These are phyloP conservation scores for Sclerotinia glacialis DNA, from an alignment of 2,329 filamentous ascomycete genomes.

Conservation along the genomic window DNA sequence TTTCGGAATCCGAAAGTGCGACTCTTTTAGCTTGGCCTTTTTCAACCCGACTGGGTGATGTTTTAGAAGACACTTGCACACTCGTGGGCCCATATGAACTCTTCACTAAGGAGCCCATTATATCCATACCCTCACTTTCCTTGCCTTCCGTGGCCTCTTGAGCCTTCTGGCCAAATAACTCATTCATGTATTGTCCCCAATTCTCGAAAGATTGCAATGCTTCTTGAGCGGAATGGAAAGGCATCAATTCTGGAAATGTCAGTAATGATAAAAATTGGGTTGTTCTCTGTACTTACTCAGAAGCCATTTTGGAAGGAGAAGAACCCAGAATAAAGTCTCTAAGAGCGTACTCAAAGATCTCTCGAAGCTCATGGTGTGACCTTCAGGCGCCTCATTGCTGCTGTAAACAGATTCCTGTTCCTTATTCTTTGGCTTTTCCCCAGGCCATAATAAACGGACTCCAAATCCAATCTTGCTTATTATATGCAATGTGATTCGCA, in stretches of 20 bases:
- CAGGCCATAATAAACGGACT: slow-evolving; percentile 58
- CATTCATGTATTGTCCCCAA: slow-evolving; percentile 62
- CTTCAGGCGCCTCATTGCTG: slow-evolving; percentile 38
- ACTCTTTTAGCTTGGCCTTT: slow-evolving; percentile 54
- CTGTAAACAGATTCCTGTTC: slow-evolving; percentile 46
- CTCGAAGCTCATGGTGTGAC: slow-evolving; percentile 54
- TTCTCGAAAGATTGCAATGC: slow-evolving; percentile 50
- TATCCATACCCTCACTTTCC: slow-evolving; percentile 49
- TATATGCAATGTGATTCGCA: slow-evolving; percentile 58
- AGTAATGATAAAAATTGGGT: slow-evolving; percentile 1
- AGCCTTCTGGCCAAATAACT: slow-evolving; percentile 53
- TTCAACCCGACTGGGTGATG: slow-evolving; percentile 44
- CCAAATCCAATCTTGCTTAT: slow-evolving; percentile 73
- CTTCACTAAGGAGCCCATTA: slow-evolving; percentile 52
- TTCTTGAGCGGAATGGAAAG: slow-evolving; percentile 46
- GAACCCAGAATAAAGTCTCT: slow-evolving; percentile 51
- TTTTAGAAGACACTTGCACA: slow-evolving; percentile 37
- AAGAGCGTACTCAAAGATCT: slow-evolving; percentile 53
- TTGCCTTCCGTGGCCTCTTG: slow-evolving; percentile 43
- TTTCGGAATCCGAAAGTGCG: slow-evolving; percentile 59
- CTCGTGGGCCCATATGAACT: slow-evolving; percentile 41
- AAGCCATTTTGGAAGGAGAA: slow-evolving; percentile 52
- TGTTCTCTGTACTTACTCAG: slow-evolving; percentile 41
- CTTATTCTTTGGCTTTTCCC: slow-evolving; percentile 51
- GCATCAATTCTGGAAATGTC: slow-evolving; percentile 40